phyloP scores from a whole-genome alignment of 2,329 filamentous ascomycete species.

The Cladosporium sp. region DNA sequence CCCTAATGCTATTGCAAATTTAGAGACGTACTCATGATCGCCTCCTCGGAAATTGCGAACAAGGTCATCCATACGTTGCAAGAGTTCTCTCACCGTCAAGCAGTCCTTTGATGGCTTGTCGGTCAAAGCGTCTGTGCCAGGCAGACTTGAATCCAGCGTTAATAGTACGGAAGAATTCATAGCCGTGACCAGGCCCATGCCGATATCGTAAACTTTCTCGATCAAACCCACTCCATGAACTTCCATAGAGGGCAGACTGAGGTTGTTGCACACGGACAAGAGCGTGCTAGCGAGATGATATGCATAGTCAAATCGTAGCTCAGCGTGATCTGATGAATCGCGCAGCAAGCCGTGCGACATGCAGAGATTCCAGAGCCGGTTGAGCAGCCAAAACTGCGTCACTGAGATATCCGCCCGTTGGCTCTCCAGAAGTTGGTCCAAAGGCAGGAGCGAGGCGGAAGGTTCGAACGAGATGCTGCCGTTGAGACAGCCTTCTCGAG shows the following conservation, averaged over 20 bases:
- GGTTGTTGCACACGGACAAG: slow-evolving; percentile 33
- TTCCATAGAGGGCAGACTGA: slow-evolving; percentile 36
- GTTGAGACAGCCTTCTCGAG: slow-evolving; percentile 28
- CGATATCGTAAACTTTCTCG: slow-evolving; percentile 40
- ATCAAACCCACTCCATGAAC: slow-evolving; percentile 39
- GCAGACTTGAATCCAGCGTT: slow-evolving; percentile 14
- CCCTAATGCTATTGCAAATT: slow-evolving; percentile 16
- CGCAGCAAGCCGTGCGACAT: slow-evolving; percentile 37
- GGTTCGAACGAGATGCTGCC: slow-evolving; percentile 38
- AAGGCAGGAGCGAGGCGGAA: slow-evolving; percentile 25
- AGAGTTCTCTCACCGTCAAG: slow-evolving; percentile 11
- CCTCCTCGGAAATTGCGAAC: slow-evolving; percentile 22
- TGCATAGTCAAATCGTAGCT: slow-evolving; percentile 37
- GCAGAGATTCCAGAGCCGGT: slow-evolving; percentile 40
- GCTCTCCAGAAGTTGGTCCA: slow-evolving; percentile 30
- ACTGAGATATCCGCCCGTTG: slow-evolving; percentile 41
- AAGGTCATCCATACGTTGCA: slow-evolving; percentile 16
- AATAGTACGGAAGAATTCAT: slow-evolving; percentile 19
- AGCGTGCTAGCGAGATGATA: slow-evolving; percentile 33
- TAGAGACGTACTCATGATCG: slow-evolving; percentile 19
- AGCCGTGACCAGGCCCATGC: slow-evolving; percentile 23
- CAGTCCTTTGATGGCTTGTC: slow-evolving; percentile 1
- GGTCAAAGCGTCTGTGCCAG: slow-evolving; percentile 15
- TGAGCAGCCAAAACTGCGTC: slow-evolving; percentile 42
- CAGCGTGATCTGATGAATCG: slow-evolving; percentile 33